Base-by-base conservation (phyloP, 2,329 filamentous ascomycete genomes). In the Paecilomyces fulvus region DNA sequence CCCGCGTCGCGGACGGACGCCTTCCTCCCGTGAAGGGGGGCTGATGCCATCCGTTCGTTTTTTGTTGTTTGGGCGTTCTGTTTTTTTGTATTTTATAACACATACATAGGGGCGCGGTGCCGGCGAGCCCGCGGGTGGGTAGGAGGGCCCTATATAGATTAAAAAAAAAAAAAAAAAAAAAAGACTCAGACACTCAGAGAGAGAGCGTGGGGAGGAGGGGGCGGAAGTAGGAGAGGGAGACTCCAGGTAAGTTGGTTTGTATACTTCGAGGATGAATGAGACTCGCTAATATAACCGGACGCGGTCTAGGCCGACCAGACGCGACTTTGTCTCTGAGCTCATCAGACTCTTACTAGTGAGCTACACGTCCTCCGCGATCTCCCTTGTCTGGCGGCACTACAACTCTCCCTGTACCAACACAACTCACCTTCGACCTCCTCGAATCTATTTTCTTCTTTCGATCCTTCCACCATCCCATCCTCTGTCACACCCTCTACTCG, bases 201-300 rank as follows among this genome's bases (percentile, higher is more conserved):
- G n/a, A 37, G n/a, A n/a, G 6, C 1, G 12, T 4, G 4, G 4
- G 33, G 12, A 4, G 33, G 12, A 11, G 7, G 2, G 2, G 11
- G 12, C 4, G 33, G 33, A n/a, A n/a, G 12, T 5, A 12, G n/a
- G 33, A n/a, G 12, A 6, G 33, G 12, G 33, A n/a, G 12, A n/a
- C 8, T 12, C 12, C 37, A 43, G 37, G 37, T 9, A 17, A 43
- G 37, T 43, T 12, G 37, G 17, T 43, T n/a, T 43, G 33, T 43
- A 43, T 43, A 43, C 37, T 43, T 43, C 25, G 25, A 28, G 25
- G 25, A 28, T 7, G 4, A 28, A 28, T 2, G 6, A 5, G n/a
- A 43, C 28, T 52, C 48, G 49, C 49, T 46, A 52, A 55, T 52
- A 51, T 55, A 55, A 55, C 54, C 54, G 21, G 30, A 55, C 37